Conservation (phyloP, 1,284 basidiomycete genomes). For the Tilletia caries region DNA sequence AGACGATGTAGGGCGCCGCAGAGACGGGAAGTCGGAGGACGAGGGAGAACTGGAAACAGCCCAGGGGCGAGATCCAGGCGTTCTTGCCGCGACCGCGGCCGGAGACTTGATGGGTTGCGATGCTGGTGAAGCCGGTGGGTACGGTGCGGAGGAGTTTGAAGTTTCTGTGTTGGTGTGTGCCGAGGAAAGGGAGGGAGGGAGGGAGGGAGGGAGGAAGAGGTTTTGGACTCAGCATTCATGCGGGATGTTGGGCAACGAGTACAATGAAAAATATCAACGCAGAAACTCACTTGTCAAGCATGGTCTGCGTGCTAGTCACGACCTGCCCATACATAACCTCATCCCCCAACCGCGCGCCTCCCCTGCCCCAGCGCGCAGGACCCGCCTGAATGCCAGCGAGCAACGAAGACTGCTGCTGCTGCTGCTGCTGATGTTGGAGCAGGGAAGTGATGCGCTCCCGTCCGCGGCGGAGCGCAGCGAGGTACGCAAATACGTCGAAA, state of each 20-base stretch:
- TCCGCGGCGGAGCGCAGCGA: not conserved
- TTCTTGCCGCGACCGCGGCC: conserved; percentile 87
- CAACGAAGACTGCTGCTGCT: not conserved
- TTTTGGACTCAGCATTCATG: no score
- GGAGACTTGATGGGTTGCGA: conserved; percentile 81
- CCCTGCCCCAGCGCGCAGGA: not conserved
- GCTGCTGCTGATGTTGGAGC: not conserved
- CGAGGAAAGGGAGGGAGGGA: not conserved
- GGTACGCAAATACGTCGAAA: conserved; percentile 32
- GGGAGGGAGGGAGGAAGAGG: not conserved
- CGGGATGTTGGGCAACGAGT: no score
- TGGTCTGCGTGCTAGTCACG: conserved; percentile 89
- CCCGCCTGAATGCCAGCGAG: not conserved
- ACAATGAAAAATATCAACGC: no score
- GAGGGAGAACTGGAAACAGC: conserved; percentile 83
- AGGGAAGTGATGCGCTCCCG: not conserved
- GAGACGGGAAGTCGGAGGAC: conserved; percentile 66
- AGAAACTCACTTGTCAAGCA: conserved; percentile 83
- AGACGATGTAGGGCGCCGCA: conserved; percentile 72
- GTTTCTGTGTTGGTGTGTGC: conserved; percentile 63
- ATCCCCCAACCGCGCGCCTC: conserved; percentile 61
- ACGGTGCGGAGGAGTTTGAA: conserved; percentile 67
- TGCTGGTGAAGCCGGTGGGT: conserved; percentile 71
- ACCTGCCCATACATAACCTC: conserved; percentile 79
- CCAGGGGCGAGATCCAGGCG: conserved; percentile 85